Evolutionary conservation across 1,284 basidiomycete genomes (phyloP), one percentile per base, ranked within the genome.

Genomic region (Puccinia novopanici): DNA sequence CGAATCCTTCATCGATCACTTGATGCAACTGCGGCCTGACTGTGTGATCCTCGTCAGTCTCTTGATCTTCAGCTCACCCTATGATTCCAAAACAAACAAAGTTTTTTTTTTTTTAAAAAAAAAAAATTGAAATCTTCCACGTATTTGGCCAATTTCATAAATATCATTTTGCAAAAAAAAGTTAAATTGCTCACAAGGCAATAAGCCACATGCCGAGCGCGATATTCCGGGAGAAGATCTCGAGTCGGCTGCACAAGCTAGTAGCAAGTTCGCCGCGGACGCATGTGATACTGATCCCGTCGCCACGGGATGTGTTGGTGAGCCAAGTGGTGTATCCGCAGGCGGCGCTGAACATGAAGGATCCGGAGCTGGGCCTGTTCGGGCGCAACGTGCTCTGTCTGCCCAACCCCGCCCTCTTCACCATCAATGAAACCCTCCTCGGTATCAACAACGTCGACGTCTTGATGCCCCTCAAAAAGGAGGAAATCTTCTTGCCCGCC

Each of bases 251-350:
- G 0, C 85, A 87, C 0, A 85, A 87, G 0, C 90, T 94, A 75
- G 85, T 93, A 30, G 87, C 89, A 54, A 85, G 87, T 0, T 91
- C 89, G 0, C 91, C 92, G 0, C 89, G 89, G 0, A 93, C 91
- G 50, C 89, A 89, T 5, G 89, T 92, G 10, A 87, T 97, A 15
- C 84, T 99, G 55, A 87, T 98, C 0, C 95, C 97, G 1, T 92
- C 91, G 82, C 88, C 93, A 13, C 88, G 91, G 50, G 96, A 99
- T 84, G 85, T 96, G 22, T 86, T 94, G 81, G 92, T 90, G 83
- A 87, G 89, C 67, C 94, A 97, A 84, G 89, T 90, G 0, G 93
- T 93, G 17, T 97, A 91, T 85, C 97, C 97, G 0, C 97, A 99
- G 85, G 89, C 90, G 48, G 50, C 61, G 0, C 40, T 77, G 13